phyloP scores from a whole-genome alignment of 176 grass and related monocot genomes.

The Pontederia crassipes region DNA sequence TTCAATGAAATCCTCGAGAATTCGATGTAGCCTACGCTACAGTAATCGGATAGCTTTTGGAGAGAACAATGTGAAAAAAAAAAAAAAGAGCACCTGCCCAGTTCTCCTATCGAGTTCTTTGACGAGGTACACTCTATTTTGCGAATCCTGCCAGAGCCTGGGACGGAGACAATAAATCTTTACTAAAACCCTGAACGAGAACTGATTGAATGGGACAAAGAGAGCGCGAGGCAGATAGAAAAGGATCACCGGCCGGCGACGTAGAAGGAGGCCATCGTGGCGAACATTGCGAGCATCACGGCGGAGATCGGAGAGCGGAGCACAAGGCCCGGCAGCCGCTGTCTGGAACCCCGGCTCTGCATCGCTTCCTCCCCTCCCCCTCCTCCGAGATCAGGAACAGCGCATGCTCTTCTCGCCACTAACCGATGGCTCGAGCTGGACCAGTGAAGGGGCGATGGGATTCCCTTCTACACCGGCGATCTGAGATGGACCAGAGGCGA shows the following conservation, averaged over 20 bases:
- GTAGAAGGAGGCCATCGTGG: constrained; percentile 92
- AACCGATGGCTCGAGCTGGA: too few relatives aligned
- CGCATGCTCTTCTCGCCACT: too few relatives aligned
- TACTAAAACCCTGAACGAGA: constrained; percentile 5
- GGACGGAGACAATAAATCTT: background rate
- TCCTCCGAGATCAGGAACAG: too few relatives aligned
- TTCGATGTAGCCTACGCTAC: background rate
- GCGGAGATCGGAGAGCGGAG: constrained; percentile 57
- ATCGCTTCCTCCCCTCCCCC: constrained; percentile 20
- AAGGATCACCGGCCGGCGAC: constrained; percentile 62
- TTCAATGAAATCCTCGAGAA: background rate
- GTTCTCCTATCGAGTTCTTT: constrained; percentile 81
- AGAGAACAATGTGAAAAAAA: background rate
- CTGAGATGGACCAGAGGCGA: too few relatives aligned
- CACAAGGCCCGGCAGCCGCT: constrained; percentile 26
- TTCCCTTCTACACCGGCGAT: too few relatives aligned
- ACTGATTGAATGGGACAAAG: background rate
- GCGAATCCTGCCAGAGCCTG: constrained; percentile 92
- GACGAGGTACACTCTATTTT: constrained; percentile 77
- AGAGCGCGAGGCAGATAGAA: background rate
- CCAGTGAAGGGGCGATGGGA: too few relatives aligned
- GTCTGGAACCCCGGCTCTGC: constrained; percentile 69
- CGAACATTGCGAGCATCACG: constrained; percentile 91
- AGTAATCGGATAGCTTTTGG: too few relatives aligned
- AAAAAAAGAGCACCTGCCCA: constrained; percentile 44